A percentile compares a stretch with the other conserved stretches of the same genome.
Conservation (phyloP, 2,329 filamentous ascomycete species). For the Conoideocrella luteorostrata region DNA sequence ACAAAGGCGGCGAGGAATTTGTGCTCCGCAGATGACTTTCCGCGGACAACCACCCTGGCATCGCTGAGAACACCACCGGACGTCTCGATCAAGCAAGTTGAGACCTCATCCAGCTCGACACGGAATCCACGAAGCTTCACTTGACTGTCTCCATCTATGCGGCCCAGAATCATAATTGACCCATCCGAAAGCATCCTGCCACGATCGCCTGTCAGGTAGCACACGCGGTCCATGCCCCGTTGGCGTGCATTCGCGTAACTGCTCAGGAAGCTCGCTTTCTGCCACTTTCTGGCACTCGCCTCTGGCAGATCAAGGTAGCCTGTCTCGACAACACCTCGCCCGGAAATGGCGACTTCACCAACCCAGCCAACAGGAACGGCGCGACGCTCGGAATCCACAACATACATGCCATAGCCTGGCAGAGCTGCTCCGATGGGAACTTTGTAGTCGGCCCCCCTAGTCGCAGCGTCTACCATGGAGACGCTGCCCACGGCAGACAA, state of each 20-base stretch:
- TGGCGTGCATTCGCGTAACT: too few species aligned
- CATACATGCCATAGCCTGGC: conserved; percentile 28
- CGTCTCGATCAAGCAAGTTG: conserved; percentile 16
- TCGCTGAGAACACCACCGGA: conserved; percentile 13
- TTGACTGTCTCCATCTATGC: conserved; percentile 34
- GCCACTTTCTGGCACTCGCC: conserved; percentile 6
- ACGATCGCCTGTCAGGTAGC: conserved; percentile 26
- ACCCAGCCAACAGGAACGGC: conserved; percentile 12
- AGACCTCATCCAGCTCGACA: conserved; percentile 38
- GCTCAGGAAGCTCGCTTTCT: neutral
- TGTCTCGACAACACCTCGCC: conserved; percentile 30
- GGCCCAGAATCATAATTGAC: conserved; percentile 26
- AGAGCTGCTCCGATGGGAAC: conserved; percentile 3
- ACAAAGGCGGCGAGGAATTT: too few species aligned
- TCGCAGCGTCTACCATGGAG: neutral
- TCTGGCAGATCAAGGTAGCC: conserved; percentile 30
- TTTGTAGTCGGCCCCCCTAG: neutral
- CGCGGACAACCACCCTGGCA: conserved; percentile 17
- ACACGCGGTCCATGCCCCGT: neutral
- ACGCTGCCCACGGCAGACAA: neutral
- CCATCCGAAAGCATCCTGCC: conserved; percentile 28
- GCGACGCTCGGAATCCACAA: conserved; percentile 27
- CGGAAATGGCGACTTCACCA: conserved; percentile 17
- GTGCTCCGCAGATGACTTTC: too few species aligned
- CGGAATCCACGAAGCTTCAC: conserved; percentile 39